Base-by-base conservation (phyloP, 441 rosid species). In the Populus tomentosa region DNA sequence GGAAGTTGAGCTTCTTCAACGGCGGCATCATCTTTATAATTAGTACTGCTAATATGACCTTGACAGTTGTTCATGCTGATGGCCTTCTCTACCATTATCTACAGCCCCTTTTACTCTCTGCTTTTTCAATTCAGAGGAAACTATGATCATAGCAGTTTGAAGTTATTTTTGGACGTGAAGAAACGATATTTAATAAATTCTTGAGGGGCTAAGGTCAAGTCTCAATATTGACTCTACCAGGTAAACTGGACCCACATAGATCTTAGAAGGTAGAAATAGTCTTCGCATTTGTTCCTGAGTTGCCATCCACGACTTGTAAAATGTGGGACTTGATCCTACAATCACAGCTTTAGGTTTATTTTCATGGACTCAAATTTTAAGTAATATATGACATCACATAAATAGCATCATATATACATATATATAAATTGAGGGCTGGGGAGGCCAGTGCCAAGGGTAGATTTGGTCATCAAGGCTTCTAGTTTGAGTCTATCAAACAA, bases 1-100 rank as follows among this genome's bases (percentile, higher is more conserved):
- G 98, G 98, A 78, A 92, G 92, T 24, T 67, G 33, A 76, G 73
- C 73, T 26, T 85, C 86, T 28, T 86, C 87, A 8, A 38, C n/a
- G n/a, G n/a, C 73, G 2, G 13, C 71, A 69, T 38, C 66, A 46
- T 59, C 36, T 16, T 67, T 30, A 18, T 53, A 53, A 18, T 18
- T 6, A 18, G n/a, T 53, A 5, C 61, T 53, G n/a, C 61, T 53
- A 20, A 53, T 5, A 53, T 53, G 61, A 53, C 2, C 61, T 53
- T 53, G 61, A 6, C 69, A 6, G 13, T 68, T 63, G 28, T 28
- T 67, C 32, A 24, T 67, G 18, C 7, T 30, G 33, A 24, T 67
- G n/a, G 11, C 16, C 69, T 30, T 67, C 69, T 67, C 35, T 10
- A 26, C 32, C 16, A 66, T 66, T 66, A 11, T 7, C 36, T 28